Base-by-base conservation (phyloP, 2,329 filamentous ascomycete genomes). In the Corynespora cassiicola region DNA sequence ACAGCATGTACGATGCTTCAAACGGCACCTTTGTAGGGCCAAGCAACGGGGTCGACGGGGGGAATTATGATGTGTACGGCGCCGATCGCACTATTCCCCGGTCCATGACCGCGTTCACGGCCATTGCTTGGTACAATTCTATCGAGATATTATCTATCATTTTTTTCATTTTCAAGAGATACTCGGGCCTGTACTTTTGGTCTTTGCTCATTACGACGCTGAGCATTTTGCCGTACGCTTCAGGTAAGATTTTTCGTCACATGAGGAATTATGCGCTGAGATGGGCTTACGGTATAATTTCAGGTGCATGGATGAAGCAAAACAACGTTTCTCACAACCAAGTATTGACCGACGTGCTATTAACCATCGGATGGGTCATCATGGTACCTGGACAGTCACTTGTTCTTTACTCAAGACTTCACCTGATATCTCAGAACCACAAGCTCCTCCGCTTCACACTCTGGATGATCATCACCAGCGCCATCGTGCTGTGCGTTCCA, bases 321-420 rank as follows among this genome's bases (percentile, higher is more conserved):
- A 22, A 37, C 19, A 16, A 37, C 18, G 9, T 37, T 4, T 22
- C 26, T 8, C 26, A 31, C 37, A 16, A 19, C 8, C n/a, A n/a
- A n/a, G n/a, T n/a, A n/a, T n/a, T n/a, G n/a, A n/a, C n/a, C n/a
- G n/a, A n/a, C n/a, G n/a, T n/a, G n/a, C n/a, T n/a, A n/a, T n/a
- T n/a, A n/a, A n/a, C n/a, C n/a, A 23, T 33, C 5, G 48, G 47
- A 10, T 78, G 80, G 76, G 75, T 75, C 54, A 52, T 65, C 2
- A 82, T 83, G 77, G 77, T 84, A 0, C 81, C 79, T 0, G 81
- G 80, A 0, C 78, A 82, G 52, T 74, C 75, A 1, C 42, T 83
- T n/a, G 81, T 85, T 1, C 66, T 84, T 1, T 85, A 79, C 63
- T 83, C 79, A 1, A 71, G 81, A 5, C 68, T 85, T 0, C 78